These are phyloP conservation scores for Begonia peltatifolia DNA, from an alignment of 306 rosid genomes.

Conservation along the genomic window DNA sequence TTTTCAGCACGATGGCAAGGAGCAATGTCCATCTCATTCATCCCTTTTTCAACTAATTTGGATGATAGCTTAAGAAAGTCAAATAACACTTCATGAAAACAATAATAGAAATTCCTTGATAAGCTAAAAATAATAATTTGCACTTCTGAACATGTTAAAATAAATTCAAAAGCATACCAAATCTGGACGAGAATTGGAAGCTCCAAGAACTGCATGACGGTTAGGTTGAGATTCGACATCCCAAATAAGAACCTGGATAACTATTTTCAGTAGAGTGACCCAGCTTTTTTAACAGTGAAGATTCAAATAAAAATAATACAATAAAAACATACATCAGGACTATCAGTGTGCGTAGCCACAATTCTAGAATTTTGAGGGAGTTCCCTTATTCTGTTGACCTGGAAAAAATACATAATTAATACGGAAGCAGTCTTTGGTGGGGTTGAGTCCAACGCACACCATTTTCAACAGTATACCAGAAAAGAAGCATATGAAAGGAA, in stretches of 20 bases:
- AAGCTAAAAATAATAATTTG: background rate
- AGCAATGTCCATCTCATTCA: no score
- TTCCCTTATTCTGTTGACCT: constrained; percentile 98
- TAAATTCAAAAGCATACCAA: constrained; percentile 33
- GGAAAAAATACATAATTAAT: constrained; percentile 13
- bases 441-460: no score
- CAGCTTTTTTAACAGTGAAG: no score
- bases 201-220: constrained; percentile 96
- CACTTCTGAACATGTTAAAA: background rate
- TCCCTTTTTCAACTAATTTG: background rate
- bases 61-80: background rate
- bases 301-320: background rate
- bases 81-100: background rate
- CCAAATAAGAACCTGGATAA: constrained; percentile 82
- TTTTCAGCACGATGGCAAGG: no score
- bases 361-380: constrained; percentile 86
- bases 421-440: no score
- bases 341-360: constrained; percentile 94
- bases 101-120: background rate
- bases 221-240: constrained; percentile 95
- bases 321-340: constrained; percentile 69
- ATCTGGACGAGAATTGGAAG: constrained; percentile 92
- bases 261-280: background rate
- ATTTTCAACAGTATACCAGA: background rate
- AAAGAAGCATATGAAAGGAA: background rate